Evolutionary conservation across 2,329 filamentous ascomycete species (phyloP).

Genomic region (Leptosphaerulina australis): DNA sequence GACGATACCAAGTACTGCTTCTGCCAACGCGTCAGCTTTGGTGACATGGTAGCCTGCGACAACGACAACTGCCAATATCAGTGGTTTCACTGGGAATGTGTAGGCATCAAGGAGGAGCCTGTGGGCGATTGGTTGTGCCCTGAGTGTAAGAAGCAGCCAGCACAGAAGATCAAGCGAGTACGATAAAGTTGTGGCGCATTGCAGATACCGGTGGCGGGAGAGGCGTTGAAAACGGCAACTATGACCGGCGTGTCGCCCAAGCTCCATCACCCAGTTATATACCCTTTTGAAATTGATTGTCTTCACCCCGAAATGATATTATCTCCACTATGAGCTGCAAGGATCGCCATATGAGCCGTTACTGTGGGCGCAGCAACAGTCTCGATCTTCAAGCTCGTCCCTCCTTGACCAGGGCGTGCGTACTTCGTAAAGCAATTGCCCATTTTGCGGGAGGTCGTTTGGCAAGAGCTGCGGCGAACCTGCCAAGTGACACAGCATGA

Average conservation of each 20-base stretch:
- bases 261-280: slow-evolving; percentile 10
- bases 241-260: slow-evolving; percentile 6
- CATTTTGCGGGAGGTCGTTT: background rate
- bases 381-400: slow-evolving; percentile 12
- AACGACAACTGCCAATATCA: slow-evolving; percentile 80
- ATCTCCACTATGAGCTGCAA: slow-evolving; percentile 11
- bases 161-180: slow-evolving; percentile 50
- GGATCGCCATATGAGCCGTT: slow-evolving; percentile 10
- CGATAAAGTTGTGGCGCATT: slow-evolving; percentile 28
- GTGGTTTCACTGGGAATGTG: slow-evolving; percentile 82
- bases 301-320: slow-evolving; percentile 1
- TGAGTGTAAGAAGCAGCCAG: slow-evolving; percentile 47
- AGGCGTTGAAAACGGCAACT: slow-evolving; percentile 20
- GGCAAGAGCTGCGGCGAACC: background rate
- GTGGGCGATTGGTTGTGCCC: slow-evolving; percentile 59
- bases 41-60: slow-evolving; percentile 89
- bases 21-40: slow-evolving; percentile 82
- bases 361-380: slow-evolving; percentile 11
- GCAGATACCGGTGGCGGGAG: slow-evolving; percentile 21
- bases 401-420: slow-evolving; percentile 9
- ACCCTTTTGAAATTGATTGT: slow-evolving; percentile 13
- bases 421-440: background rate
- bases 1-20: slow-evolving; percentile 81
- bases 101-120: slow-evolving; percentile 57
- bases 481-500: background rate